Conservation (phyloP, 768 basidiomycete species). For the Baorangia bicolor region DNA sequence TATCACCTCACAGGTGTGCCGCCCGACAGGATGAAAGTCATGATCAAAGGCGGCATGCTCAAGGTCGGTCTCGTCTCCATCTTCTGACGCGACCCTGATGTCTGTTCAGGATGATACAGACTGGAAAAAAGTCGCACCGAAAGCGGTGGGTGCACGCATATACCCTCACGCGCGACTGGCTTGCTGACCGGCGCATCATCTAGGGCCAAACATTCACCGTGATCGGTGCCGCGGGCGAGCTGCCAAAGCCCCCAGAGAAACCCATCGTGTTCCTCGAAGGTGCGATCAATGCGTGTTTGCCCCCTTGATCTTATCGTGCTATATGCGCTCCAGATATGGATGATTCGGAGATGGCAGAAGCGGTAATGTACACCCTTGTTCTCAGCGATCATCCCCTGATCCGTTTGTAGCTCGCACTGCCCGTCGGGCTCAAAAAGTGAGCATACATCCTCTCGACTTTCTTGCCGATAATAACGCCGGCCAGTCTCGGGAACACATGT, state of each 20-base stretch:
- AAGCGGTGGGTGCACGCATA: conserved; percentile 52
- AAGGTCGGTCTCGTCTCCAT: conserved; percentile 53
- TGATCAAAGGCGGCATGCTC: conserved; percentile 89
- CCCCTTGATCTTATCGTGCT: conserved; percentile 14
- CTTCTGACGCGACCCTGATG: not conserved
- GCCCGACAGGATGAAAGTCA: conserved; percentile 92
- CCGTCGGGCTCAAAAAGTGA: conserved; percentile 80
- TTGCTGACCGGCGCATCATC: not conserved
- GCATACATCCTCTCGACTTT: conserved; percentile 8
- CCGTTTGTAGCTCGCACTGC: conserved; percentile 60
- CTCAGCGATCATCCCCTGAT: not conserved
- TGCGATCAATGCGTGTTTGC: conserved; percentile 26
- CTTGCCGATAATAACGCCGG: not conserved
- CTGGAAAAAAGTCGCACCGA: conserved; percentile 81
- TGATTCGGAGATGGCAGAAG: conserved; percentile 75
- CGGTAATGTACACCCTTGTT: conserved; percentile 45
- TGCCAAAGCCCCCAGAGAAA: conserved; percentile 83
- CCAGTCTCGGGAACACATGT: conserved; percentile 87
- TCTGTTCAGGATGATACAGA: conserved; percentile 76
- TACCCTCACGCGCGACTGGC: conserved; percentile 1
- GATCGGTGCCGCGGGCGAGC: conserved; percentile 89
- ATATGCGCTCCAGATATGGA: conserved; percentile 66
- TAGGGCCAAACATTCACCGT: conserved; percentile 91
- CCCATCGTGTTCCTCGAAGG: conserved; percentile 86
- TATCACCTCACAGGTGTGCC: conserved; percentile 85